These are phyloP conservation scores for Fusarium sp. DNA, from an alignment of 2,329 filamentous ascomycete genomes.

Conservation along the genomic window DNA sequence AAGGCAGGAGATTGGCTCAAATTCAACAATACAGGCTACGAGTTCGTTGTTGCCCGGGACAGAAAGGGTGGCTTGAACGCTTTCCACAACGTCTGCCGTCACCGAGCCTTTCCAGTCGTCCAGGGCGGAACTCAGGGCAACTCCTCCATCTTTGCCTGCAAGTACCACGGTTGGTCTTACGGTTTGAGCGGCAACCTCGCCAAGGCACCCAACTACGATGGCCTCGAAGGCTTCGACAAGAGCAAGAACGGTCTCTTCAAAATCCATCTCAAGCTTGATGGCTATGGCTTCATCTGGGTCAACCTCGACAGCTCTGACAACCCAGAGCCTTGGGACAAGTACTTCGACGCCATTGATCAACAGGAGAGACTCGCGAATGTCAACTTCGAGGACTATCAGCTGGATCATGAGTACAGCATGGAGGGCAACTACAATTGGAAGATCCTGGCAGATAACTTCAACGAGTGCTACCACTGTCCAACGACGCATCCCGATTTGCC, in stretches of 20 bases:
- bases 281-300: slow-evolving; percentile 67
- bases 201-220: slow-evolving; percentile 67
- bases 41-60: slow-evolving; percentile 59
- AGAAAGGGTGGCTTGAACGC: slow-evolving; percentile 61
- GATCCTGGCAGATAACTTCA: slow-evolving; percentile 71
- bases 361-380: slow-evolving; percentile 53
- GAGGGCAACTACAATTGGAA: slow-evolving; percentile 70
- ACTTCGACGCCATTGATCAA: slow-evolving; percentile 60
- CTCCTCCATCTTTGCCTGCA: slow-evolving; percentile 66
- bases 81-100: slow-evolving; percentile 73
- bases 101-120: slow-evolving; percentile 69
- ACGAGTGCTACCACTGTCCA: slow-evolving; percentile 56
- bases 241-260: slow-evolving; percentile 65
- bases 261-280: slow-evolving; percentile 64
- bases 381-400: slow-evolving; percentile 61
- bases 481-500: slow-evolving; percentile 34
- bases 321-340: slow-evolving; percentile 63
- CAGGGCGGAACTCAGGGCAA: slow-evolving; percentile 57
- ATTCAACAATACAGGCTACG: slow-evolving; percentile 65
- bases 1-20: slow-evolving; percentile 67
- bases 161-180: slow-evolving; percentile 72
- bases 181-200: slow-evolving; percentile 67
- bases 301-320: slow-evolving; percentile 62
- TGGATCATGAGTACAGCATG: slow-evolving; percentile 67
- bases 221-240: slow-evolving; percentile 66